Conservation (phyloP, 176 grass and related monocot genomes). For the Miscanthus lutarioriparius region DNA sequence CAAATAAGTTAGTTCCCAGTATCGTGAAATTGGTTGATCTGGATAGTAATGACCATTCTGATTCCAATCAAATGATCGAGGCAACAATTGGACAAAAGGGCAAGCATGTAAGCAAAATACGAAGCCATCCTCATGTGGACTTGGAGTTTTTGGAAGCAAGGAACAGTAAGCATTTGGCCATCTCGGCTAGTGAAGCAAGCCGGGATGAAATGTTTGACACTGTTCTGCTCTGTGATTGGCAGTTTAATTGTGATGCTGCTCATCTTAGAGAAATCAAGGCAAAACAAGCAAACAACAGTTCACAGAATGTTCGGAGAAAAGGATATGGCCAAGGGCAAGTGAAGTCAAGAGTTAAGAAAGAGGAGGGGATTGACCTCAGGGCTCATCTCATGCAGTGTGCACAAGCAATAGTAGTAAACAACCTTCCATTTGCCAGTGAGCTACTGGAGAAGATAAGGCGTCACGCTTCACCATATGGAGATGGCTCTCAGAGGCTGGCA, state of each 20-base stretch:
- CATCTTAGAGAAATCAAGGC: constrained; percentile 31
- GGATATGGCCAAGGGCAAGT: background rate
- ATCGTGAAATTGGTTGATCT: constrained; percentile 39
- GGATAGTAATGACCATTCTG: background rate
- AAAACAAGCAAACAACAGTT: constrained; percentile 29
- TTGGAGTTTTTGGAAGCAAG: constrained; percentile 33
- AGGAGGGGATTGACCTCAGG: constrained; percentile 43
- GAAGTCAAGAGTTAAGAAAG: constrained; percentile 32
- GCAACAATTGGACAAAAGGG: constrained; percentile 21
- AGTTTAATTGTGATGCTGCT: background rate
- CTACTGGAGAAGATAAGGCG: constrained; percentile 55
- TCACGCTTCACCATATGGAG: constrained; percentile 44
- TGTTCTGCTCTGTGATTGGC: constrained; percentile 40
- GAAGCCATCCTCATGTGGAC: constrained; percentile 25
- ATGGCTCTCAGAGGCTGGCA: constrained; percentile 57
- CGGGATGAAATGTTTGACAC: constrained; percentile 54
- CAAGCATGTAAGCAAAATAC: background rate
- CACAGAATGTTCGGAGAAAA: constrained; percentile 7
- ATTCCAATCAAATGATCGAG: background rate
- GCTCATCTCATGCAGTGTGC: constrained; percentile 53
- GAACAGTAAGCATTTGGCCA: constrained; percentile 48
- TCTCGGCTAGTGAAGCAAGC: constrained; percentile 32
- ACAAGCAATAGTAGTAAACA: constrained; percentile 41
- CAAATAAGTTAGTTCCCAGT: constrained; percentile 46
- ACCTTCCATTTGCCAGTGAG: constrained; percentile 30